A percentile compares a stretch with the other conserved stretches of the same genome.
Conservation (phyloP, 1,139 yeast genomes). For the Candida pseudoviswanathii region DNA sequence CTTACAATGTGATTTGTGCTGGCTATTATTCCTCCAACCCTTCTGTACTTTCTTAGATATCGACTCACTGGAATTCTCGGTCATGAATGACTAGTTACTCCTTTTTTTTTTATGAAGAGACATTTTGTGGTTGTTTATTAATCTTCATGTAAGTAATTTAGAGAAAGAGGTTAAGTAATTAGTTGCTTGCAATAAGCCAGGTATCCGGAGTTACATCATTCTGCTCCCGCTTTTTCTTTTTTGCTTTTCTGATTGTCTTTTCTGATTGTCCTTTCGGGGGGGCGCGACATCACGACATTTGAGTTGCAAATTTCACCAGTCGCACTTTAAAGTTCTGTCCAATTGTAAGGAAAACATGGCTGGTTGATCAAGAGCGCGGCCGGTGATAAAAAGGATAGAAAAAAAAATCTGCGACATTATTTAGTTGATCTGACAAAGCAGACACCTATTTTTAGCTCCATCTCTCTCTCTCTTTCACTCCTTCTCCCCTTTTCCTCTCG, state of each 20-base stretch:
- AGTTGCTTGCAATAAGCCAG: constrained; percentile 2
- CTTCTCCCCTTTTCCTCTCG: background rate
- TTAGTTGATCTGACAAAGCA: background rate
- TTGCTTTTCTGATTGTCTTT: background rate
- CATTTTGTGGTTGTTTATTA: background rate
- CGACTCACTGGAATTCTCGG: background rate
- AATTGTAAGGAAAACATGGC: background rate
- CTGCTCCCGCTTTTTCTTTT: background rate
- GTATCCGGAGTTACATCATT: constrained; percentile 1
- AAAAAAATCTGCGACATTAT: background rate
- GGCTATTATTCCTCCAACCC: background rate
- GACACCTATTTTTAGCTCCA: background rate
- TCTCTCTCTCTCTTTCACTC: background rate
- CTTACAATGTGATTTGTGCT: constrained; percentile 1
- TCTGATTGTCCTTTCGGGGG: background rate
- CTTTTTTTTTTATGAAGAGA: background rate
- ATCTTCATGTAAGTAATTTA: constrained; percentile 3
- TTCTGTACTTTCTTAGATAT: background rate
- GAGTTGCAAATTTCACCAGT: background rate
- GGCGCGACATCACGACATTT: background rate
- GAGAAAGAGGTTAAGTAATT: constrained; percentile 2
- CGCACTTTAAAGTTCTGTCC: background rate
- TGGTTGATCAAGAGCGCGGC: background rate
- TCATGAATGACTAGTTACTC: background rate
- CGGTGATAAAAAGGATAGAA: background rate